Evolutionary conservation across 805 yeast species (phyloP).

Genomic region (Wickerhamiella kurtzmanii): DNA sequence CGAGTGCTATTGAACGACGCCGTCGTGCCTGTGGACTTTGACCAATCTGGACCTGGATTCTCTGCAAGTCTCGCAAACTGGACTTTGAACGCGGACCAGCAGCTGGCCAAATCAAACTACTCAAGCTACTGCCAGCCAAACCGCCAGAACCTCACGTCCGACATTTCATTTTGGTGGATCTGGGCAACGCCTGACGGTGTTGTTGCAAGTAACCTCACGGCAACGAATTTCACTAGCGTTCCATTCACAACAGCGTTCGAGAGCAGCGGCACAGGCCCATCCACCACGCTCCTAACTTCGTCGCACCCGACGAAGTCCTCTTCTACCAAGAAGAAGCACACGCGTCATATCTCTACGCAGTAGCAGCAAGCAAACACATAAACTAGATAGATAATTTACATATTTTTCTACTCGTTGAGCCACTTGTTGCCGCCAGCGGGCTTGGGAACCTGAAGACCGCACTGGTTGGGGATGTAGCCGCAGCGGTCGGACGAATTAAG

Average conservation of each 20-base stretch:
- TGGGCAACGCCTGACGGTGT: neutral
- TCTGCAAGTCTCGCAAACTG: slow-evolving; percentile 27
- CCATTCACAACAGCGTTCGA: too few species aligned
- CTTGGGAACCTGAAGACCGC: slow-evolving; percentile 43
- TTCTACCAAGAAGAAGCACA: neutral
- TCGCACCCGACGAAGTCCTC: neutral
- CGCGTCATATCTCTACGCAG: neutral
- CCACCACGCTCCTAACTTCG: neutral
- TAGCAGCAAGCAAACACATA: neutral
- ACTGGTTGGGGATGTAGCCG: slow-evolving; percentile 65
- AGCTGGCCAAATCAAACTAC: neutral
- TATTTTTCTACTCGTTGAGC: slow-evolving; percentile 20
- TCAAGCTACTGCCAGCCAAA: neutral
- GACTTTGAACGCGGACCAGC: slow-evolving; percentile 2
- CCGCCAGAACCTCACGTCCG: neutral
- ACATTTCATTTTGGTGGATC: neutral
- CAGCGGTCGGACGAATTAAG: slow-evolving; percentile 72
- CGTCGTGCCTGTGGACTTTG: slow-evolving; percentile 36
- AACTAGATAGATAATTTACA: neutral
- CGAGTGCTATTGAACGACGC: slow-evolving; percentile 40
- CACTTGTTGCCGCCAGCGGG: slow-evolving; percentile 24
- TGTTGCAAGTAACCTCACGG: too few species aligned
- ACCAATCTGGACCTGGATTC: slow-evolving; percentile 40
- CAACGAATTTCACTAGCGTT: too few species aligned
- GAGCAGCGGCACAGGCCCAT: too few species aligned